Evolutionary conservation across 176 grass and related monocot species (phyloP).

Genomic region (Oryza rufipogon): DNA sequence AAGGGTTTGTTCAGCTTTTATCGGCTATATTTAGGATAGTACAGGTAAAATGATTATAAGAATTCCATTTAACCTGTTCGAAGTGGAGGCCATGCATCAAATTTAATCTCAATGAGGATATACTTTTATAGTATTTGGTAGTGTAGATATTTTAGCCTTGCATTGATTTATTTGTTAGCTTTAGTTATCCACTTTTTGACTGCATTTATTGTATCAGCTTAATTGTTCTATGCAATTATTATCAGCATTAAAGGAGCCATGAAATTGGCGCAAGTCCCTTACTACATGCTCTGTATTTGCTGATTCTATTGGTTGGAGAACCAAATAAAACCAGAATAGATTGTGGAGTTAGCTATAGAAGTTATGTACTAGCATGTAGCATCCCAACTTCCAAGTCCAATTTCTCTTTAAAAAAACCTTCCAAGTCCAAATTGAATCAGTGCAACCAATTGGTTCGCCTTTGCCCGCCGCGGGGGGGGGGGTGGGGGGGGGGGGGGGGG

Average conservation of each 20-base stretch:
- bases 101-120: slow-evolving; percentile 4
- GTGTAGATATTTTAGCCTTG: background rate
- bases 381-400: background rate
- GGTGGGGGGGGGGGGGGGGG: no score
- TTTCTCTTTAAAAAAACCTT: background rate
- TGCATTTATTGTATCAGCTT: slow-evolving; percentile 4
- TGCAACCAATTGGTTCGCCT: no score
- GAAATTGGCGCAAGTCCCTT: background rate
- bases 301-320: slow-evolving; percentile 7
- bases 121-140: slow-evolving; percentile 4
- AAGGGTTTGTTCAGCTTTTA: slow-evolving; percentile 96
- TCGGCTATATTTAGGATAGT: slow-evolving; percentile 92
- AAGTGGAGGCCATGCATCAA: background rate
- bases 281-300: background rate
- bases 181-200: background rate
- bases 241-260: background rate
- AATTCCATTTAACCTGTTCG: background rate
- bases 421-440: background rate
- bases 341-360: background rate
- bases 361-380: background rate
- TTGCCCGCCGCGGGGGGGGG: no score
- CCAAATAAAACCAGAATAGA: background rate
- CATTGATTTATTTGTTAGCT: background rate
- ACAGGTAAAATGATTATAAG: slow-evolving; percentile 59
- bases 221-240: slow-evolving; percentile 5